Evolutionary conservation across 2,329 filamentous ascomycete genomes (phyloP).

Genomic region (Colletotrichum theobromicola): DNA sequence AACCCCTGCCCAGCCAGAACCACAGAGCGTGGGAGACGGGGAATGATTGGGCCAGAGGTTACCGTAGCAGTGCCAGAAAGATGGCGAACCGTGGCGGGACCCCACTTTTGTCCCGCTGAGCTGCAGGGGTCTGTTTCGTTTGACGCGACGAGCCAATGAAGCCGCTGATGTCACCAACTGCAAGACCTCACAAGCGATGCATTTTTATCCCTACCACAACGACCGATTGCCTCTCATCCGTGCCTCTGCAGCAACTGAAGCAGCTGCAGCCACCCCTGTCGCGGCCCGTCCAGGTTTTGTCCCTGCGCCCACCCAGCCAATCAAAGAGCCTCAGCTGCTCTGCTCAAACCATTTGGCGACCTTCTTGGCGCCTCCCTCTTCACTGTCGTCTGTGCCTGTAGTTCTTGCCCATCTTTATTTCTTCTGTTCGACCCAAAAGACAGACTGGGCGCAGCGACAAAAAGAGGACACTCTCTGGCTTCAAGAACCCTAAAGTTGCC

Average conservation of each 20-base stretch:
- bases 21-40: not conserved
- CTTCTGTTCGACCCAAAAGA: not conserved
- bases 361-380: slow-evolving; percentile 2
- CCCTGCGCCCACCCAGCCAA: slow-evolving; percentile 6
- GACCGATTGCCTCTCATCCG: not conserved
- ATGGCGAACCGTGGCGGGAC: slow-evolving; percentile 4
- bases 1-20: not conserved
- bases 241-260: slow-evolving; percentile 6
- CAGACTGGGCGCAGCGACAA: not conserved
- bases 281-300: not conserved
- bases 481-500: not conserved
- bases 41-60: not conserved
- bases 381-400: not conserved
- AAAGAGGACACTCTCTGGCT: not conserved
- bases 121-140: slow-evolving; percentile 24
- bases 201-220: not conserved
- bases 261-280: slow-evolving; percentile 3
- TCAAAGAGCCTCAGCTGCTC: slow-evolving; percentile 1
- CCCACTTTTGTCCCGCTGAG: not conserved
- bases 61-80: not conserved
- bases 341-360: not conserved
- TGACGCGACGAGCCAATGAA: slow-evolving; percentile 29
- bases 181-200: not conserved
- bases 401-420: not conserved
- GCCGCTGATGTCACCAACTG: slow-evolving; percentile 40